phyloP scores from a whole-genome alignment of 2,329 filamentous ascomycete genomes.

The Sclerotinia spermophila region DNA sequence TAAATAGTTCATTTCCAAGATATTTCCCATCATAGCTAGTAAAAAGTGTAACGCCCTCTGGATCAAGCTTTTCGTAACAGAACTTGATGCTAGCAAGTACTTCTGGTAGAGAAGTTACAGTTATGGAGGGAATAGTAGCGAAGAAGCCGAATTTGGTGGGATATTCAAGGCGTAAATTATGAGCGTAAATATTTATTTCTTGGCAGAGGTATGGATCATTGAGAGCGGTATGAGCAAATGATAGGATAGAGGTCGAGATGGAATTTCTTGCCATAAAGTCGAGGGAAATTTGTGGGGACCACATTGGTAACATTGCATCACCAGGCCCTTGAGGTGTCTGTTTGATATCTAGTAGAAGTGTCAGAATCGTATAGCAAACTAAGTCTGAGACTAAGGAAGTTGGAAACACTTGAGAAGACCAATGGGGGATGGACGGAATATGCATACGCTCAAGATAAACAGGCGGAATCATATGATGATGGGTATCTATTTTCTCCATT shows the following conservation, averaged over 20 bases:
- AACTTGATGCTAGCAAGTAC: background rate
- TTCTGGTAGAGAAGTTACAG: background rate
- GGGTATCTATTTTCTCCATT: slow-evolving; percentile 6
- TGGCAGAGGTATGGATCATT: background rate
- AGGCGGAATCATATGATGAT: slow-evolving; percentile 11
- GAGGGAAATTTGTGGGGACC: slow-evolving; percentile 8
- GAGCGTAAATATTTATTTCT: background rate
- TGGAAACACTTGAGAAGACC: background rate
- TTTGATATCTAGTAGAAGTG: background rate
- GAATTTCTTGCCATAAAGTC: background rate
- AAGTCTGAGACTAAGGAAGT: background rate
- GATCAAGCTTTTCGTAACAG: background rate
- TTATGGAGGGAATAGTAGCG: slow-evolving; percentile 3
- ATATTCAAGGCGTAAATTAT: slow-evolving; percentile 3
- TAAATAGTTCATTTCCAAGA: slow-evolving; percentile 3
- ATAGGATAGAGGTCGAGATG: slow-evolving; percentile 11
- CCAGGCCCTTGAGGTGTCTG: background rate
- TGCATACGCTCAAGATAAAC: slow-evolving; percentile 10
- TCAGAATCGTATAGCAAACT: background rate
- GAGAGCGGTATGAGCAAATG: background rate
- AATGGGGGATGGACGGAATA: too few relatives aligned
- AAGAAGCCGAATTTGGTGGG: slow-evolving; percentile 12
- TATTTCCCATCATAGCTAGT: slow-evolving; percentile 10
- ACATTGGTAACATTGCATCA: background rate
- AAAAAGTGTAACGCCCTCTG: slow-evolving; percentile 3